Percentiles rank a stretch among this genome's conserved stretches.
phyloP scores from a whole-genome alignment of 169 alveolate genomes.

The Cryptosporidium xiaoi region DNA sequence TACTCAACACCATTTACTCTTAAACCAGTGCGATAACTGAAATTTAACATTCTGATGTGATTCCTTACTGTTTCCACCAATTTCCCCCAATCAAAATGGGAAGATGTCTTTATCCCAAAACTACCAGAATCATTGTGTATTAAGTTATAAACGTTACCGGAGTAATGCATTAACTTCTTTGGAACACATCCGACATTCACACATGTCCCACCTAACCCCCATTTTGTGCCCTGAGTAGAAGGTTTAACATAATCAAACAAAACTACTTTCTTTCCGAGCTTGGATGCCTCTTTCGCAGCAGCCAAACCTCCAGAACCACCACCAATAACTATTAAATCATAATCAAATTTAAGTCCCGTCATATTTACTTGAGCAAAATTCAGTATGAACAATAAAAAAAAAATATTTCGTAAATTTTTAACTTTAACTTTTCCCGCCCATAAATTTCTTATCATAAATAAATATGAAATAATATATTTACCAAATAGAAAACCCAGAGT shows the following conservation, averaged over 20 bases:
- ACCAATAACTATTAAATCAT: slow-evolving; percentile 90
- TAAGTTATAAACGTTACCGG: slow-evolving; percentile 88
- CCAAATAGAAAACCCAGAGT: too few relatives aligned
- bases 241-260: slow-evolving; percentile 96
- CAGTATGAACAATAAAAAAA: too few relatives aligned
- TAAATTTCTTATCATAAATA: too few relatives aligned
- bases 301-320: slow-evolving; percentile 95
- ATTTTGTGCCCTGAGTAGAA: slow-evolving; percentile 93
- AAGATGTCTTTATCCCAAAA: slow-evolving; percentile 76
- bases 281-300: slow-evolving; percentile 95
- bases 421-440: too few relatives aligned
- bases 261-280: slow-evolving; percentile 91
- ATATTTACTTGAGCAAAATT: not conserved
- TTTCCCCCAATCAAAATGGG: slow-evolving; percentile 85
- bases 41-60: slow-evolving; percentile 92
- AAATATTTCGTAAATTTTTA: too few relatives aligned
- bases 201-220: slow-evolving; percentile 99
- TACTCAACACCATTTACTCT: slow-evolving; percentile 86
- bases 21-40: slow-evolving; percentile 92
- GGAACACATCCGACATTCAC: slow-evolving; percentile 99
- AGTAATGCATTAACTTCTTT: slow-evolving; percentile 97
- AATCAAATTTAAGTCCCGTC: slow-evolving; percentile 65
- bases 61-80: slow-evolving; percentile 88
- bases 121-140: slow-evolving; percentile 79
- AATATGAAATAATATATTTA: too few relatives aligned